These are phyloP conservation scores for Xylaria digitata DNA, from an alignment of 2,329 filamentous ascomycete species.

Conservation along the genomic window DNA sequence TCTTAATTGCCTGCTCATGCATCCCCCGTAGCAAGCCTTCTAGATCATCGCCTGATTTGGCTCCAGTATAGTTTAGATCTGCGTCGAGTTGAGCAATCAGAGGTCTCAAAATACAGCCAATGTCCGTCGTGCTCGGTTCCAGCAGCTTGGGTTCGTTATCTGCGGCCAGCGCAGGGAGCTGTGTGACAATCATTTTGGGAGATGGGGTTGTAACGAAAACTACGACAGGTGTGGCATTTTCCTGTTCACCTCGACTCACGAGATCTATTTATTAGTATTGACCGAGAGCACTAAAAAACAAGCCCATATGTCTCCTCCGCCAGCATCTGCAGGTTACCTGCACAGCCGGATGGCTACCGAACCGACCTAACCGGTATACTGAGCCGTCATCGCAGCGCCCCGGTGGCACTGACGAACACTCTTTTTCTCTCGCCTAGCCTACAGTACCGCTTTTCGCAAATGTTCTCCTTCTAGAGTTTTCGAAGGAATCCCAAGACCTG, in stretches of 20 bases:
- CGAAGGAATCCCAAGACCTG: slow-evolving; percentile 8
- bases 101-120: slow-evolving; percentile 27
- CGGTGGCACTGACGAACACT: slow-evolving; percentile 5
- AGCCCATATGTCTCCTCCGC: slow-evolving; percentile 4
- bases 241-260: neutral
- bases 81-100: slow-evolving; percentile 32
- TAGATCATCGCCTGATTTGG: slow-evolving; percentile 30
- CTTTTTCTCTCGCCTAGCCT: neutral
- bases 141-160: slow-evolving; percentile 21
- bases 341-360: slow-evolving; percentile 13
- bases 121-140: slow-evolving; percentile 26
- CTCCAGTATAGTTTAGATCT: slow-evolving; percentile 33
- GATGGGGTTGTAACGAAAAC: slow-evolving; percentile 19
- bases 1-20: slow-evolving; percentile 32
- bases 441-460: slow-evolving; percentile 6
- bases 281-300: neutral
- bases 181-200: slow-evolving; percentile 30
- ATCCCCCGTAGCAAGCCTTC: slow-evolving; percentile 31
- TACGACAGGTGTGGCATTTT: neutral
- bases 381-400: neutral
- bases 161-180: slow-evolving; percentile 12
- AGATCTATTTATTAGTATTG: slow-evolving; percentile 24
- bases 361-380: slow-evolving; percentile 14
- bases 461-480: slow-evolving; percentile 1
- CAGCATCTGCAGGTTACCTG: neutral